A percentile compares a stretch with the other conserved stretches of the same genome.
Conservation (phyloP, 2,329 filamentous ascomycete genomes). For the Phialophora chinensis region DNA sequence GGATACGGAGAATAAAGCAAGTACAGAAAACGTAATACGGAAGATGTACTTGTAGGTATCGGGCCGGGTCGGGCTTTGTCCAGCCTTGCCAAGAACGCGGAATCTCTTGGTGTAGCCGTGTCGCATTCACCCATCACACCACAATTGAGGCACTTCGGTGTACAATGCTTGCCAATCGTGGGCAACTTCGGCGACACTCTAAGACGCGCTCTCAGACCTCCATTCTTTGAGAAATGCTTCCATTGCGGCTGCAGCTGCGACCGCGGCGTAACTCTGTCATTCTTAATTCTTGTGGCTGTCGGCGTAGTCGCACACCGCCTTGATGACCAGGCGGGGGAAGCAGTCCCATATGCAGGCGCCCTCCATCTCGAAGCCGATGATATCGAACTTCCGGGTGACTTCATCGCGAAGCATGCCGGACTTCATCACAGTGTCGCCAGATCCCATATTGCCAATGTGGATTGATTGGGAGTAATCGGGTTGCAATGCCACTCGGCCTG, state of each 20-base stretch:
- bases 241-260: constrained; percentile 26
- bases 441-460: constrained; percentile 50
- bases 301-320: constrained; percentile 36
- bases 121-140: too few relatives aligned
- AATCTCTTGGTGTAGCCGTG: too few relatives aligned
- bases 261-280: constrained; percentile 31
- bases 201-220: not conserved
- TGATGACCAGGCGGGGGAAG: constrained; percentile 33
- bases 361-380: constrained; percentile 39
- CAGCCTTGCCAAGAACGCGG: too few relatives aligned
- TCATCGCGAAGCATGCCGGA: constrained; percentile 46
- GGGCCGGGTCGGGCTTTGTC: too few relatives aligned
- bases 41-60: too few relatives aligned
- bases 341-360: constrained; percentile 35
- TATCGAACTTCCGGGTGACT: constrained; percentile 39
- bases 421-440: constrained; percentile 51
- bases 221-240: constrained; percentile 17
- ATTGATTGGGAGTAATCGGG: not conserved
- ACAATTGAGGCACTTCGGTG: too few relatives aligned
- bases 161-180: too few relatives aligned
- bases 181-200: too few relatives aligned
- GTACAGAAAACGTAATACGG: too few relatives aligned
- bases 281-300: constrained; percentile 32
- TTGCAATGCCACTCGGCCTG: not conserved
- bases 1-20: too few relatives aligned